These are phyloP conservation scores for Trichoderma sp. DNA, from an alignment of 2,329 filamentous ascomycete genomes.

Conservation along the genomic window DNA sequence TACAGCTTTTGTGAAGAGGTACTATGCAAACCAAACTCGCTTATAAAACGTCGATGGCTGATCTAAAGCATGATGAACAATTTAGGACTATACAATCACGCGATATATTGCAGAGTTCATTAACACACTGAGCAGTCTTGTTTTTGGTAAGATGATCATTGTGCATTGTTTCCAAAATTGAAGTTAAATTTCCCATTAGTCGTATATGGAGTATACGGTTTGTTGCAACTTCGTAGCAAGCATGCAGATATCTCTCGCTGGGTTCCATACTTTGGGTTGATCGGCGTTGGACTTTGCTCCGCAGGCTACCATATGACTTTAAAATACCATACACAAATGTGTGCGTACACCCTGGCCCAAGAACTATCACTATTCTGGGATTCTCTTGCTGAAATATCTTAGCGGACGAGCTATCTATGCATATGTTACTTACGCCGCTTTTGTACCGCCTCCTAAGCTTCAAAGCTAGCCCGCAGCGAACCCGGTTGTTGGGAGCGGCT, in stretches of 20 bases:
- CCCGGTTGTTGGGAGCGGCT: constrained; percentile 25
- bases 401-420: no score
- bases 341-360: constrained; percentile 24
- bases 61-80: no score
- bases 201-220: not conserved
- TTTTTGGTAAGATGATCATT: not conserved
- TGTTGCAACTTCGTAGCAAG: not conserved
- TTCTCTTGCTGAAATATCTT: no score
- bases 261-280: constrained; percentile 30
- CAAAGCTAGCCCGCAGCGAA: constrained; percentile 28
- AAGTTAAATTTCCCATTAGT: not conserved
- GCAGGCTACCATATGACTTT: constrained; percentile 36
- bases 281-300: constrained; percentile 36
- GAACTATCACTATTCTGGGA: no score
- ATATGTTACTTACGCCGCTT: not conserved
- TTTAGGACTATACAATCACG: no score
- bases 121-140: not conserved
- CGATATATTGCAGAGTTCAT: no score
- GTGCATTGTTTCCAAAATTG: not conserved
- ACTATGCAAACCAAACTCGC: no score
- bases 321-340: constrained; percentile 38
- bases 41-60: no score
- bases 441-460: constrained; percentile 33
- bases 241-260: no score
- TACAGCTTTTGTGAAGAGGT: no score